phyloP scores from a whole-genome alignment of 371 early-diverging fungal species.

The Conidiobolus coronatus region DNA sequence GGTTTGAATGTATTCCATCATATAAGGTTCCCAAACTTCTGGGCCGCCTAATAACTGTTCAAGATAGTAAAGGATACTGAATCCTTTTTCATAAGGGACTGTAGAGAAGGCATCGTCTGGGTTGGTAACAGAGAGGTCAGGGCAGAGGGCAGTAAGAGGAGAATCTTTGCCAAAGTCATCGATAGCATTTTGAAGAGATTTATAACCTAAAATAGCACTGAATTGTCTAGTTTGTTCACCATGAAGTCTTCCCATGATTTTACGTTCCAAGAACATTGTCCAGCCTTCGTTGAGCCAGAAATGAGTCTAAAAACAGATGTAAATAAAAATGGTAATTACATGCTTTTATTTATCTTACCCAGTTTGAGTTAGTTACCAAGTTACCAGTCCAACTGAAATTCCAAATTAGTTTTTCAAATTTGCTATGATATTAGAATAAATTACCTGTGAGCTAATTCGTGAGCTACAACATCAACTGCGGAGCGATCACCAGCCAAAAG shows the following conservation, averaged over 20 bases:
- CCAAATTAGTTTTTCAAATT: not conserved
- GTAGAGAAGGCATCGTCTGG: slow-evolving; percentile 88
- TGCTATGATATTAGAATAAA: not conserved
- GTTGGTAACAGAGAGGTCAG: slow-evolving; percentile 55
- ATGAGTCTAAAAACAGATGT: slow-evolving; percentile 16
- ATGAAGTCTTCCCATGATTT: slow-evolving; percentile 61
- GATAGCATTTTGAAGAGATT: slow-evolving; percentile 51
- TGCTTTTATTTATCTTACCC: slow-evolving; percentile 24
- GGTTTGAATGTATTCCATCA: slow-evolving; percentile 55
- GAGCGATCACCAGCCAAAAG: slow-evolving; percentile 85
- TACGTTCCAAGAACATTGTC: slow-evolving; percentile 86
- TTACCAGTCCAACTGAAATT: slow-evolving; percentile 75
- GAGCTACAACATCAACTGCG: slow-evolving; percentile 92
- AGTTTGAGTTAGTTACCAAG: slow-evolving; percentile 72
- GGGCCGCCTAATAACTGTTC: slow-evolving; percentile 72
- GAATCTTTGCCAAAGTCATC: slow-evolving; percentile 49
- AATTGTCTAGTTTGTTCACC: slow-evolving; percentile 72
- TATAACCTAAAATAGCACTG: slow-evolving; percentile 64
- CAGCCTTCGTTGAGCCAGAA: slow-evolving; percentile 92
- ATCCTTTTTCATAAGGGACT: slow-evolving; percentile 94
- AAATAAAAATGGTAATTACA: not conserved
- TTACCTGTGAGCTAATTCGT: slow-evolving; percentile 74
- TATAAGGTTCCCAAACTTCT: slow-evolving; percentile 57
- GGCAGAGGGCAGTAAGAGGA: slow-evolving; percentile 54
- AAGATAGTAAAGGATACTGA: slow-evolving; percentile 74